These are phyloP conservation scores for Mariannaea elegans DNA, from an alignment of 2,329 filamentous ascomycete genomes.

Conservation along the genomic window DNA sequence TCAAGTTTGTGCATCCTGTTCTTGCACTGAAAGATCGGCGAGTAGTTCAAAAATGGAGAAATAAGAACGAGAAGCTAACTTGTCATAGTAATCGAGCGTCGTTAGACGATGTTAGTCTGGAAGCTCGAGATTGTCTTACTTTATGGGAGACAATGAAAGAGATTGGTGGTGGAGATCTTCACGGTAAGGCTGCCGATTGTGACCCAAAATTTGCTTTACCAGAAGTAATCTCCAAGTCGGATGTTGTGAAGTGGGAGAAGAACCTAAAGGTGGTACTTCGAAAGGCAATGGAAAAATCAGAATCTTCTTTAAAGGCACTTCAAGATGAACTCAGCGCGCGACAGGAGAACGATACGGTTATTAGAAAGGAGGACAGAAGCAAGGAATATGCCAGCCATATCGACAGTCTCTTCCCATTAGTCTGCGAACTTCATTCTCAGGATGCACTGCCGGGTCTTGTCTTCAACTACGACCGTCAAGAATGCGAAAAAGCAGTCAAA, in stretches of 20 bases:
- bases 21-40: conserved; percentile 67
- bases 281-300: conserved; percentile 65
- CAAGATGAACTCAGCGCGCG: conserved; percentile 1
- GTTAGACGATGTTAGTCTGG: conserved; percentile 73
- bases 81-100: conserved; percentile 61
- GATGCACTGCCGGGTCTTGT: conserved; percentile 76
- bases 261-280: conserved; percentile 66
- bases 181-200: conserved; percentile 47
- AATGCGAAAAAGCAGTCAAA: conserved; percentile 68
- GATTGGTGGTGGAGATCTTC: neutral
- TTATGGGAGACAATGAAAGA: conserved; percentile 73
- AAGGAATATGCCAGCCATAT: neutral
- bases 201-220: conserved; percentile 60
- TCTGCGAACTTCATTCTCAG: conserved; percentile 67
- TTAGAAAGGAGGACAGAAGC: neutral
- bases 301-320: conserved; percentile 50
- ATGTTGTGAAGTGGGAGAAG: conserved; percentile 73
- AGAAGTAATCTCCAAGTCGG: conserved; percentile 66
- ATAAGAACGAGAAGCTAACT: conserved; percentile 8
- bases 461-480: conserved; percentile 77
- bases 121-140: conserved; percentile 74
- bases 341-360: neutral
- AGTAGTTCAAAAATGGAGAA: conserved; percentile 15
- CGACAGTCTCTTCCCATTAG: conserved; percentile 56
- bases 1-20: conserved; percentile 73